These are phyloP conservation scores for Globisporangium cystogenes DNA, from an alignment of 352 stramenopile genomes.

Conservation along the genomic window DNA sequence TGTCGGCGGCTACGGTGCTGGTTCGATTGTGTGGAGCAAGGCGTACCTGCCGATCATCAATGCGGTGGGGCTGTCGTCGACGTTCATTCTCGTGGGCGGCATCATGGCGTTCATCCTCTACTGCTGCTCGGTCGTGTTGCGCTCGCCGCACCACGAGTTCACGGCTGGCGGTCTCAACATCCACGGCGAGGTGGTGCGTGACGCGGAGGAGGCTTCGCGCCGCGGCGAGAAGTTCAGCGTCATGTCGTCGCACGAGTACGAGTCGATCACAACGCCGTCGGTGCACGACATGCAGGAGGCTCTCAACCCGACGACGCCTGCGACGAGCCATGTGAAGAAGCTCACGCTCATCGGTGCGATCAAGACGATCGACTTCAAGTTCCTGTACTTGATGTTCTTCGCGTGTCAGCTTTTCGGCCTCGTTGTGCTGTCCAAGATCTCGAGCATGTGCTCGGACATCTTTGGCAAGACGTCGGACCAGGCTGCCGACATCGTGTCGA, in stretches of 20 bases:
- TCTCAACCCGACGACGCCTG: conserved; percentile 17
- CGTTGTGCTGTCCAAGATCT: conserved; percentile 59
- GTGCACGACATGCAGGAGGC: conserved; percentile 25
- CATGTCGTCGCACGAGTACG: conserved; percentile 38
- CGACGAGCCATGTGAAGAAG: conserved; percentile 39
- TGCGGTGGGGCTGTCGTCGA: conserved; percentile 30
- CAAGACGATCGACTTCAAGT: conserved; percentile 50
- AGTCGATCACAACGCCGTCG: conserved; percentile 33
- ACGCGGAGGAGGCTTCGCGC: conserved; percentile 26
- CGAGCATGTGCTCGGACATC: conserved; percentile 43
- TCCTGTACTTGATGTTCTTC: conserved; percentile 70
- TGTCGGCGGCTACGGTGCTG: conserved; percentile 54
- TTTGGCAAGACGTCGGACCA: conserved; percentile 36
- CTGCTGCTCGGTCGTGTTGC: conserved; percentile 34
- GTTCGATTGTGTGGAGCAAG: conserved; percentile 62
- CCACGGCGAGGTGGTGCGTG: conserved; percentile 38
- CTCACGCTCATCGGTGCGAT: conserved; percentile 47
- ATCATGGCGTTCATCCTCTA: conserved; percentile 35
- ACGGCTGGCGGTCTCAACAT: conserved; percentile 49
- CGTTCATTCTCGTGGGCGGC: conserved; percentile 44
- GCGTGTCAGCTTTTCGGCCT: conserved; percentile 57
- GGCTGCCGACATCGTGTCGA: conserved; percentile 43
- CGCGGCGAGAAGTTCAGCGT: conserved; percentile 35
- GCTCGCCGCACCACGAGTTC: conserved; percentile 42
- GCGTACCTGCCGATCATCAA: conserved; percentile 55